phyloP scores from a whole-genome alignment of 129 eudicot genomes.

The Pulicaria dysenterica region DNA sequence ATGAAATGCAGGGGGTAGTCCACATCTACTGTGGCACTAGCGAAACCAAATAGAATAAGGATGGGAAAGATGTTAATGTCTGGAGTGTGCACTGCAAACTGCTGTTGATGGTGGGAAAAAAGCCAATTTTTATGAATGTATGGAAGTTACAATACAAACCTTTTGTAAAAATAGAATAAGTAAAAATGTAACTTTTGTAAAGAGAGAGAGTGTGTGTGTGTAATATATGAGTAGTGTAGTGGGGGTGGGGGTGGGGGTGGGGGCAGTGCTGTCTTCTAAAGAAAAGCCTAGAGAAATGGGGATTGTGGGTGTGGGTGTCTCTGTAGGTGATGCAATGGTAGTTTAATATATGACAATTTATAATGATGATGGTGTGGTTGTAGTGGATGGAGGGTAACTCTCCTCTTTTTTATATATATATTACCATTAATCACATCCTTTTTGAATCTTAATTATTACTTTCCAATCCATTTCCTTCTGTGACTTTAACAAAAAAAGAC shows the following conservation, averaged over 20 bases:
- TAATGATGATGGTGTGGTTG: constrained; percentile 44
- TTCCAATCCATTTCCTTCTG: not conserved
- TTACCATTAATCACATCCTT: not conserved
- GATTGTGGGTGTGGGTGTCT: constrained; percentile 34
- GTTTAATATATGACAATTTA: constrained; percentile 29
- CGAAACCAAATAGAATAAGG: constrained; percentile 38
- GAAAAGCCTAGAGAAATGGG: constrained; percentile 43
- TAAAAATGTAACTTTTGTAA: constrained; percentile 37
- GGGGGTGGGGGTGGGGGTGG: constrained; percentile 31
- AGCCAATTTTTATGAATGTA: constrained; percentile 14
- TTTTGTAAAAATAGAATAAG: constrained; percentile 19
- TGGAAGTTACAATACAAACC: constrained; percentile 26
- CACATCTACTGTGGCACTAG: constrained; percentile 43
- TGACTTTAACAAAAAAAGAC: not conserved
- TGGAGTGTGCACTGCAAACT: constrained; percentile 32
- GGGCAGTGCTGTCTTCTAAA: constrained; percentile 27
- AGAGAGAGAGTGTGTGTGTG: constrained; percentile 24
- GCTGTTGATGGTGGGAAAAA: constrained; percentile 22
- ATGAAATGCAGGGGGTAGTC: constrained; percentile 9
- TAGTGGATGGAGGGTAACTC: constrained; percentile 31
- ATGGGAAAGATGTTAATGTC: constrained; percentile 34
- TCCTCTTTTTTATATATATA: not conserved
- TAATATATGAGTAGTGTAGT: constrained; percentile 32
- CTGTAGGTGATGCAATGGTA: constrained; percentile 36
- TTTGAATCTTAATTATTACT: not conserved